Evolutionary conservation across 352 stramenopile species (phyloP).

Genomic region (Phytophthora sojae): DNA sequence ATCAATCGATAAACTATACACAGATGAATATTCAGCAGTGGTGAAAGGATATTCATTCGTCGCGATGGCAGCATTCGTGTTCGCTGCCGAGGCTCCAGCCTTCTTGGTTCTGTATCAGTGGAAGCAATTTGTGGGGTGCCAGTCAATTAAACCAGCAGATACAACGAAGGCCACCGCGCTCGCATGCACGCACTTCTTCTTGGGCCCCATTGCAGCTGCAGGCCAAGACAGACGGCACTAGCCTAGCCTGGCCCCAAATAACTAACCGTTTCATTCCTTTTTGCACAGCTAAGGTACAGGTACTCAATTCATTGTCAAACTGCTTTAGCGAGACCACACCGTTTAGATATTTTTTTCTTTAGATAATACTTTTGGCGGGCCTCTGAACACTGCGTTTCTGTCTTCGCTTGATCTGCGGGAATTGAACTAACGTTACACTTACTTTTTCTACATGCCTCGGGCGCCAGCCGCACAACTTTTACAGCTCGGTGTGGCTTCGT

Average conservation of each 20-base stretch:
- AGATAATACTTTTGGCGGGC: no score
- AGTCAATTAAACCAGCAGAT: neutral
- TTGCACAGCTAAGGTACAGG: neutral
- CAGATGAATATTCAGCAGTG: neutral
- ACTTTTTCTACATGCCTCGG: no score
- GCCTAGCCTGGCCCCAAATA: slow-evolving; percentile 12
- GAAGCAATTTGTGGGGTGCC: neutral
- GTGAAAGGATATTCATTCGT: slow-evolving; percentile 78
- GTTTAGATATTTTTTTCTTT: no score
- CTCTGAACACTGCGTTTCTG: no score
- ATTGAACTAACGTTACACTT: slow-evolving; percentile 2
- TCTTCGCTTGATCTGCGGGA: neutral
- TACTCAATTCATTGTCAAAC: neutral
- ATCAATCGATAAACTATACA: slow-evolving; percentile 5
- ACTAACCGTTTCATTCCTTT: slow-evolving; percentile 7
- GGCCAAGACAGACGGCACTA: neutral
- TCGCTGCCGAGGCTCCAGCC: slow-evolving; percentile 15
- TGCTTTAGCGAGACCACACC: neutral
- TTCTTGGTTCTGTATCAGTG: slow-evolving; percentile 37
- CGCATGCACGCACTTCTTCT: slow-evolving; percentile 45
- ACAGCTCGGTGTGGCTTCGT: neutral
- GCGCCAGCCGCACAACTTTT: neutral
- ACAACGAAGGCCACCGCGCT: neutral
- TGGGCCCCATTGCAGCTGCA: slow-evolving; percentile 47
- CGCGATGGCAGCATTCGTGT: slow-evolving; percentile 60